Evolutionary conservation across 169 alveolate species (phyloP).

Genomic region (Cryptosporidium parvum): DNA sequence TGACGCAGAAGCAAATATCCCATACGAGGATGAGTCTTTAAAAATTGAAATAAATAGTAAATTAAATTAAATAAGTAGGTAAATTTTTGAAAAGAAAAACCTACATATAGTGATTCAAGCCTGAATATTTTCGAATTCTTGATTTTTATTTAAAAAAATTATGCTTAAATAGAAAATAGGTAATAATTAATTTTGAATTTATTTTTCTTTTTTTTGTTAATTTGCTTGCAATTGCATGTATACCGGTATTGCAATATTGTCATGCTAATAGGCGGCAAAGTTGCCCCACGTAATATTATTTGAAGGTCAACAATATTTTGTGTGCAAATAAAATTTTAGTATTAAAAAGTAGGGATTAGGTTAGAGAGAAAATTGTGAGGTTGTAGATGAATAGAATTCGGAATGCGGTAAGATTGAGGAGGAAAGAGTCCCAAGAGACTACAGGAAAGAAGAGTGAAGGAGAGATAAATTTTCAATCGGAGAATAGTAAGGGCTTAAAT

Average conservation of each 20-base stretch:
- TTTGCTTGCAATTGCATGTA: slow-evolving; percentile 15
- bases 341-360: not conserved
- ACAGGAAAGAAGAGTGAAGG: not conserved
- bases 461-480: not conserved
- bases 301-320: not conserved
- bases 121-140: too few species aligned
- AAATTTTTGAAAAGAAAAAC: not conserved
- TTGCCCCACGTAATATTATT: not conserved
- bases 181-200: not conserved
- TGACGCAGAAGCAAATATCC: slow-evolving; percentile 37
- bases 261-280: slow-evolving; percentile 6
- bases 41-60: slow-evolving; percentile 4
- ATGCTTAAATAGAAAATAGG: slow-evolving; percentile 12
- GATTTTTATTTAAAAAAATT: not conserved
- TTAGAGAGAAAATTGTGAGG: not conserved
- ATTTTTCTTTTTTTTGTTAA: not conserved
- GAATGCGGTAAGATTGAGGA: slow-evolving; percentile 28
- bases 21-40: slow-evolving; percentile 33
- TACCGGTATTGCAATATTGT: slow-evolving; percentile 26
- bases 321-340: not conserved
- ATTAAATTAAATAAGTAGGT: not conserved
- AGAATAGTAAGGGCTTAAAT: not conserved
- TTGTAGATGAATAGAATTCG: slow-evolving; percentile 15
- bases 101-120: too few species aligned
- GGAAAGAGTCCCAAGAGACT: not conserved